phyloP scores from a whole-genome alignment of 352 stramenopile genomes.

The Phytophthora sp. region DNA sequence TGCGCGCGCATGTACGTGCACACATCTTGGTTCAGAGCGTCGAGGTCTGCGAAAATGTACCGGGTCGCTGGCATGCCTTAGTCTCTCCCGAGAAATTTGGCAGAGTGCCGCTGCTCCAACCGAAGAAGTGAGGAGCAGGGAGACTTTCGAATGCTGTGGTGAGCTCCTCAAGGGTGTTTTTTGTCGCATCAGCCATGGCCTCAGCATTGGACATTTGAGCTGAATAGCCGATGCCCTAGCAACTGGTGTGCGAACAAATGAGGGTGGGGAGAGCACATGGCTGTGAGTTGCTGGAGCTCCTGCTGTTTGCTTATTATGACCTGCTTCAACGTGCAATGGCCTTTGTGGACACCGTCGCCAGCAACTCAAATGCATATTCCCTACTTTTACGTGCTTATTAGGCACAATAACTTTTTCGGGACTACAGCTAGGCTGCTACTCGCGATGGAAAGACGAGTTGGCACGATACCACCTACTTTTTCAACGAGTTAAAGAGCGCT shows the following conservation, averaged over 20 bases:
- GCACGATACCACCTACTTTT: too few relatives aligned
- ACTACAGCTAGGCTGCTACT: too few relatives aligned
- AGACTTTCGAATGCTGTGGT: neutral
- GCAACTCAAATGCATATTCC: too few relatives aligned
- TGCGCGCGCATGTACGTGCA: constrained; percentile 15
- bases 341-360: too few relatives aligned
- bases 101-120: neutral
- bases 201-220: constrained; percentile 1
- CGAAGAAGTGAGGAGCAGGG: constrained; percentile 8
- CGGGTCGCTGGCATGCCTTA: constrained; percentile 8
- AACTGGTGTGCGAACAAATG: neutral
- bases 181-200: neutral
- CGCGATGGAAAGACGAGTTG: too few relatives aligned
- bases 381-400: too few relatives aligned
- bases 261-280: constrained; percentile 2
- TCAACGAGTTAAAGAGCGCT: too few relatives aligned
- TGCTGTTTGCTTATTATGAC: too few relatives aligned
- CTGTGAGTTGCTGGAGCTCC: too few relatives aligned
- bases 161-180: too few relatives aligned
- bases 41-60: constrained; percentile 32
- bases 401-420: too few relatives aligned
- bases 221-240: constrained; percentile 6
- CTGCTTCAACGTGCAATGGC: too few relatives aligned
- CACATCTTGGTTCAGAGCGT: constrained; percentile 25
- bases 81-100: constrained; percentile 24